Conservation (phyloP, 1,284 basidiomycete genomes). For the Cystobasidium sp. region DNA sequence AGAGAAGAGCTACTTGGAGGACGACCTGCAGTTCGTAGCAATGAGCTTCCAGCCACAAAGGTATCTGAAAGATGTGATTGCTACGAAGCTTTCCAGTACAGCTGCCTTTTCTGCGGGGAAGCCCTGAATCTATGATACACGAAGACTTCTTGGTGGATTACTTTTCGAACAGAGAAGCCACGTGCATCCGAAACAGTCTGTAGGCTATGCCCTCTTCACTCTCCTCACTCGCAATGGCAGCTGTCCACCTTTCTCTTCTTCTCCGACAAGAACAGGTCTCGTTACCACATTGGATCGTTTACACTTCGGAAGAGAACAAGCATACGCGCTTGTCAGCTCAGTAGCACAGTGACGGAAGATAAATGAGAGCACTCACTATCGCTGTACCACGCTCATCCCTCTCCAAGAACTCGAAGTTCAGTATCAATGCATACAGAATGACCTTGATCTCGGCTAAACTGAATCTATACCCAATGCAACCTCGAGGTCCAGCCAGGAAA, state of each 20-base stretch:
- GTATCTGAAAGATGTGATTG: no score
- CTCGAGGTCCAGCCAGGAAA: constrained; percentile 28
- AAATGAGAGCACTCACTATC: constrained; percentile 12
- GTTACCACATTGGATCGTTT: constrained; percentile 26
- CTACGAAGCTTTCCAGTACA: no score
- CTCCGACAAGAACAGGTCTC: constrained; percentile 23
- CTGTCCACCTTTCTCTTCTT: constrained; percentile 22
- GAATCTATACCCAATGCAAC: constrained; percentile 13
- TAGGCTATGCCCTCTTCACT: neutral
- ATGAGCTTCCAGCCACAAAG: no score
- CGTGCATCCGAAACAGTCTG: no score
- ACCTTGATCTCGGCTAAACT: constrained; percentile 14
- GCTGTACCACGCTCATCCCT: constrained; percentile 8
- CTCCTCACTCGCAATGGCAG: constrained; percentile 19
- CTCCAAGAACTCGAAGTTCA: constrained; percentile 28
- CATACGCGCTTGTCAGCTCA: neutral
- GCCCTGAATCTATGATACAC: no score
- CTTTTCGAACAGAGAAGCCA: no score
- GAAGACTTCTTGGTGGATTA: no score
- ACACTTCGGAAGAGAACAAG: neutral
- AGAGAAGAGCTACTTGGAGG: no score
- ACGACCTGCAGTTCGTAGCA: no score
- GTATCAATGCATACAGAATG: constrained; percentile 27
- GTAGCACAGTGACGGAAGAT: neutral
- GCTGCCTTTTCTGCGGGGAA: no score